phyloP scores from a whole-genome alignment of 2,329 filamentous ascomycete genomes.

The Aspergillus tanneri region DNA sequence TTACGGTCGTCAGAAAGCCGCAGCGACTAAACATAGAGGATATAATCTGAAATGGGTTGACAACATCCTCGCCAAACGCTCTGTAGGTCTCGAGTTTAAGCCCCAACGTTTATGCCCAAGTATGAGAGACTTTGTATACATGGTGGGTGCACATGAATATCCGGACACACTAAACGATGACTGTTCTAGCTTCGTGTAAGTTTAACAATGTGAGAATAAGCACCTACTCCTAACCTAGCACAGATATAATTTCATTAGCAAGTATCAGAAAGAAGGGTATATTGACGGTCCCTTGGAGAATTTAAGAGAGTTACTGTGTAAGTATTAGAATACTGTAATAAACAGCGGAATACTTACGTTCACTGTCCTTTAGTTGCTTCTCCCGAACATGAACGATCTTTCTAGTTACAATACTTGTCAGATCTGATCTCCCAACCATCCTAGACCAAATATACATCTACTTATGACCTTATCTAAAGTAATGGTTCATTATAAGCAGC shows the following conservation, averaged over 20 bases:
- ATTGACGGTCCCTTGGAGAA: neutral
- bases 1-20: neutral
- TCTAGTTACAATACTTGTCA: too few relatives aligned
- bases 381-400: too few relatives aligned
- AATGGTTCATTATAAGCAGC: too few relatives aligned
- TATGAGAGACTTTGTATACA: neutral
- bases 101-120: neutral
- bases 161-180: neutral
- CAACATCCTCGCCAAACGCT: neutral
- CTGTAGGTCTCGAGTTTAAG: neutral
- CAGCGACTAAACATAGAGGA: constrained; percentile 2
- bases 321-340: neutral
- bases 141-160: neutral
- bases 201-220: neutral
- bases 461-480: too few relatives aligned
- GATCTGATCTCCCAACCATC: too few relatives aligned
- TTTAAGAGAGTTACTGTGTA: neutral
- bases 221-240: neutral
- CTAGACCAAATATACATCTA: too few relatives aligned
- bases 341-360: too few relatives aligned
- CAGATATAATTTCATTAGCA: neutral
- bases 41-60: neutral
- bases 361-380: too few relatives aligned
- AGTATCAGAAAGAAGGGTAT: neutral
- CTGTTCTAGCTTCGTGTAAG: neutral